These are phyloP conservation scores for Mycena metata DNA, from an alignment of 768 basidiomycete species.

Conservation along the genomic window DNA sequence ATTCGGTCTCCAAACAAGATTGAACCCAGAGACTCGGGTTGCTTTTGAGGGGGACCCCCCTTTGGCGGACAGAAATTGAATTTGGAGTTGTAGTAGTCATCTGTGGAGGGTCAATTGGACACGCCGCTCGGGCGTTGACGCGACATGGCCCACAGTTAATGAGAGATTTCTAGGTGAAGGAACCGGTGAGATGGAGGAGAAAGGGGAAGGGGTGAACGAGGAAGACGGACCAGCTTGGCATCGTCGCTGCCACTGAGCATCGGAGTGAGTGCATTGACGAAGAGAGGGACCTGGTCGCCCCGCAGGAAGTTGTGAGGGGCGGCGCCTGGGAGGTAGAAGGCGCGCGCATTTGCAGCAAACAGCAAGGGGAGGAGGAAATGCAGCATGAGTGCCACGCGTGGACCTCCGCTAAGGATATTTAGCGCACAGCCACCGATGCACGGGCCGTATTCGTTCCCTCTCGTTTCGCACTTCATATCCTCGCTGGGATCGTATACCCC, in stretches of 20 bases:
- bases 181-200: conserved; percentile 15
- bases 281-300: conserved; percentile 82
- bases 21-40: conserved; percentile 90
- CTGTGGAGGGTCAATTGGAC: conserved; percentile 53
- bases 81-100: conserved; percentile 92
- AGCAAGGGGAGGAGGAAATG: conserved; percentile 38
- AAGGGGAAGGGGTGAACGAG: not conserved
- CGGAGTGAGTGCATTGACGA: conserved; percentile 92
- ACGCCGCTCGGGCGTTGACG: not conserved
- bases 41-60: conserved; percentile 78
- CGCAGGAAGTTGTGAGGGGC: conserved; percentile 85
- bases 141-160: conserved; percentile 78
- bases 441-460: too few relatives aligned
- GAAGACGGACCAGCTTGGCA: conserved; percentile 75
- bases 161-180: conserved; percentile 78
- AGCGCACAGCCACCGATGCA: too few relatives aligned
- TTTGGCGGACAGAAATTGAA: conserved; percentile 90
- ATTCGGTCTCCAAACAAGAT: conserved; percentile 98
- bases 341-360: conserved; percentile 51
- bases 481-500: too few relatives aligned
- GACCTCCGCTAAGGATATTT: too few relatives aligned
- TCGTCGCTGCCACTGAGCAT: conserved; percentile 78
- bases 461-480: too few relatives aligned
- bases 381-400: not conserved
- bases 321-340: conserved; percentile 94